Percentiles rank a stretch among this genome's conserved stretches.
Evolutionary conservation across 495 filamentous ascomycete species (phyloP).

Genomic region (Penicillium daleae): DNA sequence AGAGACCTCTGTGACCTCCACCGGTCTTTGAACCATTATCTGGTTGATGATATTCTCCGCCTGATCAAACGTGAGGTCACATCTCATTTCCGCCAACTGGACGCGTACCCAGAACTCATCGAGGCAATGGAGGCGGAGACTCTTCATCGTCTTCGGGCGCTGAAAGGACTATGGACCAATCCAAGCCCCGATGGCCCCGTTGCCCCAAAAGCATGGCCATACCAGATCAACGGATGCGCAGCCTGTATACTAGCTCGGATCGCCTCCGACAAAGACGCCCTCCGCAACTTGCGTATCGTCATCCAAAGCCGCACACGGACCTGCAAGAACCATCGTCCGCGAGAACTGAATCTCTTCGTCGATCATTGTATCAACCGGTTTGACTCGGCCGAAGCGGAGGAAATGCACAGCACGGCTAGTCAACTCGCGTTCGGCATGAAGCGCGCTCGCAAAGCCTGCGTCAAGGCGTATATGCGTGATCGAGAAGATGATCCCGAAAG

Average conservation of each 20-base stretch:
- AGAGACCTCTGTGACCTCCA: slow-evolving; percentile 21
- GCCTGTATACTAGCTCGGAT: slow-evolving; percentile 48
- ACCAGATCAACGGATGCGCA: slow-evolving; percentile 42
- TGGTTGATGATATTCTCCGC: slow-evolving; percentile 25
- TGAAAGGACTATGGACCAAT: slow-evolving; percentile 40
- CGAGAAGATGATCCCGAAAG: not conserved
- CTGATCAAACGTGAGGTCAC: slow-evolving; percentile 38
- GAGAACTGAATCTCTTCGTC: slow-evolving; percentile 33
- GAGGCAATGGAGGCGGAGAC: slow-evolving; percentile 12
- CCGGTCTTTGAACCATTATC: slow-evolving; percentile 25
- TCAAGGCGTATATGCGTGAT: slow-evolving; percentile 16
- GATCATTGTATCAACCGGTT: slow-evolving; percentile 28
- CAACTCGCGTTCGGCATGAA: slow-evolving; percentile 30
- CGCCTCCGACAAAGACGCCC: slow-evolving; percentile 16
- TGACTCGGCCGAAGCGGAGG: slow-evolving; percentile 10
- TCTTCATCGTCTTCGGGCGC: slow-evolving; percentile 22
- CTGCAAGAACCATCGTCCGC: slow-evolving; percentile 21
- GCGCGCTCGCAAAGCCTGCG: slow-evolving; percentile 29
- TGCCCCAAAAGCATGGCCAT: slow-evolving; percentile 17
- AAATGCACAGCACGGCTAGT: slow-evolving; percentile 15
- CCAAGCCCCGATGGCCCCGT: not conserved
- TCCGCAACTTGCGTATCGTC: slow-evolving; percentile 35
- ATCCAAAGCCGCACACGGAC: slow-evolving; percentile 39
- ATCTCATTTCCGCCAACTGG: slow-evolving; percentile 29
- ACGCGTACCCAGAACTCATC: slow-evolving; percentile 25